Evolutionary conservation across 768 basidiomycete genomes (phyloP), one percentile per base, ranked within the genome.

Genomic region (Boletales sp.): DNA sequence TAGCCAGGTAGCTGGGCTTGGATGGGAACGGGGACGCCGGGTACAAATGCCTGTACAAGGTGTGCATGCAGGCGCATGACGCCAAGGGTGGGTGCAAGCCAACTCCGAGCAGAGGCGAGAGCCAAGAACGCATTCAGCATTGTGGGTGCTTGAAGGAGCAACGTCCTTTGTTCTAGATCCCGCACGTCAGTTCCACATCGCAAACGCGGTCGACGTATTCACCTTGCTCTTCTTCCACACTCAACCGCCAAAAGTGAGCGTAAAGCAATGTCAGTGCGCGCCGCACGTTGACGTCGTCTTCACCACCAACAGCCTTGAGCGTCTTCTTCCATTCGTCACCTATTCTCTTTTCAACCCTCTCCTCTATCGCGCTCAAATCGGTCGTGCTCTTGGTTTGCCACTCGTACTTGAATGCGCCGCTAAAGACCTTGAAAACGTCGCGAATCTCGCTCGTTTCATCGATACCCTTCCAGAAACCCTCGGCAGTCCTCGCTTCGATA

Each of bases 381-480:
- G 44, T 60, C 12, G 58, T 52, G 42, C 66, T 72, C 43, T 63
- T 54, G 17, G 59, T 48, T 4, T 69, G 63, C 7, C 69, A 59
- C 62, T 91, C 87, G 72, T 78, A 82, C 58, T 77, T 71, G 63
- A 80, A 86, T 1, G 83, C 81, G 53, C 79, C 74, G 21, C 84
- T 81, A 17, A 98, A 73, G 4, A 86, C 77, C 17, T 79, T 78
- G 50, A 97, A 66, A 11, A 95, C 74, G 40, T 90, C 86, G 29
- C 80, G 74, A 55, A 91, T 79, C 1, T 76, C 77, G 8, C 87
- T 84, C 21, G 86, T 83, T 62, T 99, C 95, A 27, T 77, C 81
- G n/a, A 97, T 58, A 5, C 78, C 74, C 64, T 87, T 90, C 84
- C 97, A 99, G 73, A 93, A 93, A 0, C 78, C 73, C 29, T 91